Evolutionary conservation across 805 yeast genomes (phyloP).

Genomic region (Candida multigemmis): DNA sequence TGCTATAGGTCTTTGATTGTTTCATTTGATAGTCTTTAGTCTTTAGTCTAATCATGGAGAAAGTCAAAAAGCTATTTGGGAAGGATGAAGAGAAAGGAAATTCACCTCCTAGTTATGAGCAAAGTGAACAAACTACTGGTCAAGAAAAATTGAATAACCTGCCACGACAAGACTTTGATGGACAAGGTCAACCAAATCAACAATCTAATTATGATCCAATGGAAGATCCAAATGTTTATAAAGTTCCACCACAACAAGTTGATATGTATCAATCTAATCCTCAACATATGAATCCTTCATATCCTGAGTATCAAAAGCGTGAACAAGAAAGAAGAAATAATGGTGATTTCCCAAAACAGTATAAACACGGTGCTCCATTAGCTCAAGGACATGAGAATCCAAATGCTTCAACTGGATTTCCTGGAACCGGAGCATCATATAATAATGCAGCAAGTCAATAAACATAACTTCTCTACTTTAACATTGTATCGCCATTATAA

Average conservation of each 20-base stretch:
- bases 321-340: constrained; percentile 21
- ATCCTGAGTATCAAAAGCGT: constrained; percentile 19
- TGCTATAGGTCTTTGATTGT: too few relatives aligned
- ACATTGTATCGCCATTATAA: constrained; percentile 56
- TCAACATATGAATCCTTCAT: constrained; percentile 26
- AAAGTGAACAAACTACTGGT: too few relatives aligned
- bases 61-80: too few relatives aligned
- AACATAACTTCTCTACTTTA: too few relatives aligned
- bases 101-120: too few relatives aligned
- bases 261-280: constrained; percentile 29
- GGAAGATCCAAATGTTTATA: constrained; percentile 16
- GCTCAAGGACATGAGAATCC: constrained; percentile 12
- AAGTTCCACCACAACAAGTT: constrained; percentile 23
- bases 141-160: too few relatives aligned
- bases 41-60: too few relatives aligned
- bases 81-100: too few relatives aligned
- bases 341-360: constrained; percentile 23
- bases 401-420: constrained; percentile 18
- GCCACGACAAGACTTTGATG: too few relatives aligned
- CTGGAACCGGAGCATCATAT: constrained; percentile 30
- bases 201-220: constrained; percentile 10
- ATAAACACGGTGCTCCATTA: constrained; percentile 27
- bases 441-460: constrained; percentile 23
- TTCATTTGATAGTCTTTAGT: too few relatives aligned
- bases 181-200: too few relatives aligned